These are phyloP conservation scores for Helicocarpus griseus DNA, from an alignment of 2,329 filamentous ascomycete genomes.

Conservation along the genomic window DNA sequence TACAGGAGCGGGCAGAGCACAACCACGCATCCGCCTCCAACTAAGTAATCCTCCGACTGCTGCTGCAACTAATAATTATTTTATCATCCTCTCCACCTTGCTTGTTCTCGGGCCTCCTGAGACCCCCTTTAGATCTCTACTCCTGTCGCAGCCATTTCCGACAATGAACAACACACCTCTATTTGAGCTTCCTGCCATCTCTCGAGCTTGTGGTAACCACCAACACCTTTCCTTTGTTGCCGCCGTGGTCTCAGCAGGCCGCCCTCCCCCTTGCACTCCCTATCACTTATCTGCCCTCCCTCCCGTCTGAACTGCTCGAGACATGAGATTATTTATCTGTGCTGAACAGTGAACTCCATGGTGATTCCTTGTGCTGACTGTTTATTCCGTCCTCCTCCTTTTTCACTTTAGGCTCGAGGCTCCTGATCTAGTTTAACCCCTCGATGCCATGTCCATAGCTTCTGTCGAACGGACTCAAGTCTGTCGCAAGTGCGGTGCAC, in stretches of 20 bases:
- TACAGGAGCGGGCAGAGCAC: not conserved
- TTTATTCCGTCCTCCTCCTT: not conserved
- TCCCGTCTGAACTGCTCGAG: not conserved
- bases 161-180: not conserved
- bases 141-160: not conserved
- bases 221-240: slow-evolving; percentile 2
- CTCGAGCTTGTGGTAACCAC: slow-evolving; percentile 2
- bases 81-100: not conserved
- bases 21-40: not conserved
- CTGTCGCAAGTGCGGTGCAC: slow-evolving; percentile 8
- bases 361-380: not conserved
- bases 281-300: not conserved
- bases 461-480: slow-evolving; percentile 7
- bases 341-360: not conserved
- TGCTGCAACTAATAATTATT: too few relatives aligned
- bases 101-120: not conserved
- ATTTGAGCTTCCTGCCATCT: not conserved
- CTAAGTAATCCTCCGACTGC: not conserved
- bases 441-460: slow-evolving; percentile 8
- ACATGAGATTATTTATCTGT: not conserved
- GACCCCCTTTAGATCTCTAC: not conserved
- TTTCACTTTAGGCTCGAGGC: slow-evolving; percentile 7
- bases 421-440: slow-evolving; percentile 4
- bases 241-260: not conserved
- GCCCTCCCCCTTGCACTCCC: not conserved